A percentile compares a stretch with the other conserved stretches of the same genome.
phyloP scores from a whole-genome alignment of 805 yeast species.

The Hemisphaericaspora nanyangensis region DNA sequence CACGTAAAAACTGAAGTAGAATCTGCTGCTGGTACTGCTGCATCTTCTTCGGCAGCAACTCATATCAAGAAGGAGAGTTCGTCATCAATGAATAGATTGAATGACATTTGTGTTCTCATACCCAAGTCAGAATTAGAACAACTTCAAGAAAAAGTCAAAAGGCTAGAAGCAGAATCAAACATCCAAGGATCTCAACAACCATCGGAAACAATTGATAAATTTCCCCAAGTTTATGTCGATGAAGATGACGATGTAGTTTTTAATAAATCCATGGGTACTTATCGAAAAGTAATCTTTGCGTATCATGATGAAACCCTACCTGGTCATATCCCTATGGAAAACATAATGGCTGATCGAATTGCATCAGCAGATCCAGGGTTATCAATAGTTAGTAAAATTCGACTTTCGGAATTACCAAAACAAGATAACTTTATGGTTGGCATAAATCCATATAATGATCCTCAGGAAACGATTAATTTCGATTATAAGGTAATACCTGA shows the following conservation, averaged over 20 bases:
- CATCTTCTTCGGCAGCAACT: no score
- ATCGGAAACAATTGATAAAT: no score
- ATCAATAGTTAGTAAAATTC: constrained; percentile 2
- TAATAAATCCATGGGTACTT: constrained; percentile 2
- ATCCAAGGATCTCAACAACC: no score
- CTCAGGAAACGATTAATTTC: constrained; percentile 30
- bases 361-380: background rate
- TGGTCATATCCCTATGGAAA: constrained; percentile 5
- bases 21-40: no score
- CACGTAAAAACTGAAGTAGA: no score
- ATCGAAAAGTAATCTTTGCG: constrained; percentile 2
- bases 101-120: constrained; percentile 9
- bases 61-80: background rate
- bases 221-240: no score
- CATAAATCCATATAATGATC: constrained; percentile 21
- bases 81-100: background rate
- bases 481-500: constrained; percentile 27
- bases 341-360: constrained; percentile 1
- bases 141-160: constrained; percentile 6
- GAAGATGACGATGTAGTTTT: constrained; percentile 3
- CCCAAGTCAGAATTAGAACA: constrained; percentile 10
- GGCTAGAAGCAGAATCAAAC: constrained; percentile 5
- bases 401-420: constrained; percentile 3
- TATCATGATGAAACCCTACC: constrained; percentile 8
- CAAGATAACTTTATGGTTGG: constrained; percentile 11